Conservation (phyloP, 2,329 filamentous ascomycete species). For the Nectriaceae sp. region DNA sequence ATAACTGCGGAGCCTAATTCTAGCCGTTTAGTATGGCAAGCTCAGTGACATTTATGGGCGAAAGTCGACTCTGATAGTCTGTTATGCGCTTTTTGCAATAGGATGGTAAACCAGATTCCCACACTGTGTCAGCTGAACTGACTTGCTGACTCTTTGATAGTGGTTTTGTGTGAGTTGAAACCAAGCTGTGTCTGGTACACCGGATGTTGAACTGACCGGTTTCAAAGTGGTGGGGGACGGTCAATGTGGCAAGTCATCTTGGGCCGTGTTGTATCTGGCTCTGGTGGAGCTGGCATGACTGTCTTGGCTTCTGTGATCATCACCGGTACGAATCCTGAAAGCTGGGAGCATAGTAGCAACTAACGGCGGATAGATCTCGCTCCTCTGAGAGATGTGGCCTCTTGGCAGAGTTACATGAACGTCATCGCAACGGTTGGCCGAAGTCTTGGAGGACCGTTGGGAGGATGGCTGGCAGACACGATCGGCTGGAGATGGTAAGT, state of each 20-base stretch:
- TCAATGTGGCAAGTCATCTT: constrained; percentile 51
- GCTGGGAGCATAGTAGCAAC: background rate
- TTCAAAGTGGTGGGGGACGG: constrained; percentile 41
- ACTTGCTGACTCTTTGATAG: constrained; percentile 3
- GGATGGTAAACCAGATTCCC: constrained; percentile 40
- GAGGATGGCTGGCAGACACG: constrained; percentile 60
- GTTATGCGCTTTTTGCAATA: constrained; percentile 29
- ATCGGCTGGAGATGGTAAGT: constrained; percentile 62
- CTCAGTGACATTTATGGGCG: constrained; percentile 32
- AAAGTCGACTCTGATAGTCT: constrained; percentile 26
- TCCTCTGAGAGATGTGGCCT: constrained; percentile 52
- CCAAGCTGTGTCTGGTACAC: too few relatives aligned
- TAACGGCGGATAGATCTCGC: constrained; percentile 43
- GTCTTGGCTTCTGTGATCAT: constrained; percentile 54
- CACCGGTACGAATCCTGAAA: constrained; percentile 39
- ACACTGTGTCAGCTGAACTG: background rate
- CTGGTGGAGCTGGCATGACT: constrained; percentile 53
- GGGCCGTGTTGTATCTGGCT: constrained; percentile 53
- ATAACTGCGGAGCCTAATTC: too few relatives aligned
- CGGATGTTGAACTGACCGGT: too few relatives aligned
- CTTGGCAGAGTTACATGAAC: constrained; percentile 57
- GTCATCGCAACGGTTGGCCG: constrained; percentile 53
- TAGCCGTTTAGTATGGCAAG: constrained; percentile 30
- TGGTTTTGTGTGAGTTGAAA: constrained; percentile 20
- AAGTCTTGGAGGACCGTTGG: constrained; percentile 54